Evolutionary conservation across 2,329 filamentous ascomycete species (phyloP).

Genomic region (Pyrenochaeta sp.): DNA sequence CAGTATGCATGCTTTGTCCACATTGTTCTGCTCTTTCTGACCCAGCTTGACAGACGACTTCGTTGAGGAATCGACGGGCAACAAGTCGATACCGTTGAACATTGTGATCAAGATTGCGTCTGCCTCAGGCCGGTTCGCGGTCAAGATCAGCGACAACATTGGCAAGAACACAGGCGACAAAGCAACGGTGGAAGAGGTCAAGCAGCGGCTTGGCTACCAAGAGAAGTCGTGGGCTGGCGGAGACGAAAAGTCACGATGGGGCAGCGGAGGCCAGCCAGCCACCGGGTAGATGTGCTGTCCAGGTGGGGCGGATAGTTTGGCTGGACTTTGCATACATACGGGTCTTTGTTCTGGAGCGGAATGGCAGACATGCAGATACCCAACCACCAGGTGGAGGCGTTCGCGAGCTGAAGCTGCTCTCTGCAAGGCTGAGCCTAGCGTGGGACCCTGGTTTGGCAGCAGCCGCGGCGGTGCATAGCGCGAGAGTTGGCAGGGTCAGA

Average conservation of each 20-base stretch:
- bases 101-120: slow-evolving; percentile 98
- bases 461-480: slow-evolving; percentile 1
- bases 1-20: slow-evolving; percentile 57
- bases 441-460: slow-evolving; percentile 16
- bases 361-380: slow-evolving; percentile 16
- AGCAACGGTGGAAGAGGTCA: slow-evolving; percentile 80
- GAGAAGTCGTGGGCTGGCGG: slow-evolving; percentile 85
- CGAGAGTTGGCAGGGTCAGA: slow-evolving; percentile 10
- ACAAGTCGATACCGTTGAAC: slow-evolving; percentile 90
- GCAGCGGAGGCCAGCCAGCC: slow-evolving; percentile 51
- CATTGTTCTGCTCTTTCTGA: background rate
- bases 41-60: slow-evolving; percentile 74
- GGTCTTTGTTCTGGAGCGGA: slow-evolving; percentile 3
- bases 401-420: slow-evolving; percentile 21
- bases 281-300: slow-evolving; percentile 15
- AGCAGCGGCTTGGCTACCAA: slow-evolving; percentile 83
- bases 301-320: slow-evolving; percentile 2
- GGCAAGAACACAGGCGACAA: slow-evolving; percentile 94
- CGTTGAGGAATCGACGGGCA: slow-evolving; percentile 71
- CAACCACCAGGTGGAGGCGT: slow-evolving; percentile 24
- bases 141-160: slow-evolving; percentile 90
- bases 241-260: slow-evolving; percentile 86
- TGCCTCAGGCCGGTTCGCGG: slow-evolving; percentile 78
- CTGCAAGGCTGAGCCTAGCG: slow-evolving; percentile 27
- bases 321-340: slow-evolving; percentile 8